phyloP scores from a whole-genome alignment of 345 rosid genomes.

The Tarenaya hassleriana region DNA sequence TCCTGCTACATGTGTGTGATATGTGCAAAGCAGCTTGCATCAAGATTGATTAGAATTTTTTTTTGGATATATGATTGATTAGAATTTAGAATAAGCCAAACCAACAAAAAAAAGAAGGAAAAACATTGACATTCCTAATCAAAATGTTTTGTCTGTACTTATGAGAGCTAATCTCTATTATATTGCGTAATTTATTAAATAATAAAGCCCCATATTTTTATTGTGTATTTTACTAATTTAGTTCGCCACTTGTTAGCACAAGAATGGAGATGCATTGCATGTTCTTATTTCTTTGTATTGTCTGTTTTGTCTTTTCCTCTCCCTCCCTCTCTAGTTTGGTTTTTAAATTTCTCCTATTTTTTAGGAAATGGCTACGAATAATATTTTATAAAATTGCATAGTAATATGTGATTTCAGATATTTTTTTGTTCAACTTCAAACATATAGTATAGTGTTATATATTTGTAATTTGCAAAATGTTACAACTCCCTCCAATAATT shows the following conservation, averaged over 20 bases:
- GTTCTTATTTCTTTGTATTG: conserved; percentile 1
- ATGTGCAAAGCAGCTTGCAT: no score
- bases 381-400: no score
- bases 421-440: no score
- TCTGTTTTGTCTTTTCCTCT: neutral
- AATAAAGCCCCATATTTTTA: conserved; percentile 1
- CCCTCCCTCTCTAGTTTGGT: neutral
- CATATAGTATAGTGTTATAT: no score
- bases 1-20: no score
- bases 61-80: no score
- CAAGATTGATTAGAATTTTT: no score
- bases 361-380: no score
- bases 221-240: neutral
- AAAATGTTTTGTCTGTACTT: conserved; percentile 17
- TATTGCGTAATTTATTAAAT: neutral
- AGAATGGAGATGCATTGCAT: conserved; percentile 13
- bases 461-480: no score
- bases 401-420: no score
- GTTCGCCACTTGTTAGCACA: conserved; percentile 21
- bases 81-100: no score
- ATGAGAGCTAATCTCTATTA: conserved; percentile 1
- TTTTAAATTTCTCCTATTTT: neutral
- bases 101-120: neutral
- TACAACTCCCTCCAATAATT: no score
- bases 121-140: conserved; percentile 9